A percentile compares a stretch with the other conserved stretches of the same genome.
phyloP scores from a whole-genome alignment of 345 rosid genomes.

The Aquilaria yunnanensis region DNA sequence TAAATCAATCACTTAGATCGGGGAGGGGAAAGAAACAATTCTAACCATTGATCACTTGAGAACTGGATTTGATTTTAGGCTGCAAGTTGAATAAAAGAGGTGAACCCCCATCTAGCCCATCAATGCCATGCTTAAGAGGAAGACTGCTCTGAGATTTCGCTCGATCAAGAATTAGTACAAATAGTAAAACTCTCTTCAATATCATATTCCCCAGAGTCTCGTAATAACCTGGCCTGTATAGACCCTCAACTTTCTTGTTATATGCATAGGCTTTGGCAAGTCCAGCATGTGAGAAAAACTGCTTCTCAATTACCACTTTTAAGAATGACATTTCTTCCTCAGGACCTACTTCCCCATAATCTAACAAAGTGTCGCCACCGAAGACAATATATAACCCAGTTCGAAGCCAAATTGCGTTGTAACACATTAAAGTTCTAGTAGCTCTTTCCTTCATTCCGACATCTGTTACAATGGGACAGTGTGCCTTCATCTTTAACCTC shows the following conservation, averaged over 20 bases:
- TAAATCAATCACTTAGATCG: conserved; percentile 11
- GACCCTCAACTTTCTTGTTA: conserved; percentile 90
- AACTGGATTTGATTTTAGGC: conserved; percentile 71
- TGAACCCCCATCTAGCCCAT: conserved; percentile 93
- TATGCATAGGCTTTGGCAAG: conserved; percentile 75
- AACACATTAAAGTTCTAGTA: conserved; percentile 49
- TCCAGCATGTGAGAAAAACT: conserved; percentile 63
- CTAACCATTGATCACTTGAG: conserved; percentile 70
- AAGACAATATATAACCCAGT: conserved; percentile 64
- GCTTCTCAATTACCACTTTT: conserved; percentile 77
- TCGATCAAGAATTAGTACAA: conserved; percentile 74
- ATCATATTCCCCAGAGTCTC: conserved; percentile 72
- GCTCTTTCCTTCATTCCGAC: conserved; percentile 84
- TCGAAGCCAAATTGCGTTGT: conserved; percentile 82
- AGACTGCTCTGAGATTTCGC: conserved; percentile 71
- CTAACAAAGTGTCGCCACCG: conserved; percentile 78
- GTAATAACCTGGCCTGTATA: conserved; percentile 90
- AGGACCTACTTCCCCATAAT: conserved; percentile 35
- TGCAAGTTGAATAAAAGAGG: conserved; percentile 57
- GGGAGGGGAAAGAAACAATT: neutral
- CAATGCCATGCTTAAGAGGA: conserved; percentile 78
- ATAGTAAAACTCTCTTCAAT: conserved; percentile 80
- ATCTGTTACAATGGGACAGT: conserved; percentile 90
- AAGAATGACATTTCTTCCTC: conserved; percentile 58
- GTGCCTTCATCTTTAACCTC: conserved; percentile 76